phyloP scores from a whole-genome alignment of 1,284 basidiomycete species.

The Microbotryum intermedium region DNA sequence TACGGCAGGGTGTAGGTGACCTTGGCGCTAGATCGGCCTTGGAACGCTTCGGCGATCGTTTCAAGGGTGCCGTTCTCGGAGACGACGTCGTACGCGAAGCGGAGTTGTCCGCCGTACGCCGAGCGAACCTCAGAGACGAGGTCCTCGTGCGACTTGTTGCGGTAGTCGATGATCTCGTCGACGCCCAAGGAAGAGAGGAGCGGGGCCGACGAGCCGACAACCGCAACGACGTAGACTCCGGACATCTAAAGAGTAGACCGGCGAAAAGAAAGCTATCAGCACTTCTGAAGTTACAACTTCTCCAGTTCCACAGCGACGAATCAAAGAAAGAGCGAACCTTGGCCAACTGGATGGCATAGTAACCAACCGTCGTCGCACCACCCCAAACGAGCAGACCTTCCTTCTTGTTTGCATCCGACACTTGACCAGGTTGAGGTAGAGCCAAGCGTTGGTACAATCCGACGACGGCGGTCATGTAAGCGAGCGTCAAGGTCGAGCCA shows the following conservation, averaged over 20 bases:
- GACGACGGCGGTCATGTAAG: constrained; percentile 39
- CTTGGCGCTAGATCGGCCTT: constrained; percentile 17
- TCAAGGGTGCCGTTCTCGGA: constrained; percentile 20
- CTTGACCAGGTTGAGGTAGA: constrained; percentile 20
- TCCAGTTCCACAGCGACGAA: constrained; percentile 2
- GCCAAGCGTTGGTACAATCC: constrained; percentile 35
- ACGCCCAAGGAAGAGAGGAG: constrained; percentile 31
- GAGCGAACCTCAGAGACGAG: constrained; percentile 23
- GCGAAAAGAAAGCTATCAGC: not conserved
- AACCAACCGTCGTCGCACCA: constrained; percentile 38
- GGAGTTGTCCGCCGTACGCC: constrained; percentile 15
- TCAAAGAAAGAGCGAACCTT: constrained; percentile 19
- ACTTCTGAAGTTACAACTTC: not conserved
- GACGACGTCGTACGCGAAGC: constrained; percentile 32
- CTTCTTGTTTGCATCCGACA: constrained; percentile 1
- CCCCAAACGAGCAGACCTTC: constrained; percentile 37
- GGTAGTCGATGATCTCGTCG: constrained; percentile 36
- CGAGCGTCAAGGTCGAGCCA: constrained; percentile 38
- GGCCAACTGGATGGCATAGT: constrained; percentile 38
- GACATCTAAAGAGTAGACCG: constrained; percentile 12
- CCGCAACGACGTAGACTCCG: constrained; percentile 36
- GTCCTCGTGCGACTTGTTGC: constrained; percentile 26
- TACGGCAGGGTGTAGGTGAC: constrained; percentile 5
- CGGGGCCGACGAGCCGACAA: constrained; percentile 32
- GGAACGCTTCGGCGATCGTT: constrained; percentile 28